phyloP scores from a whole-genome alignment of 495 filamentous ascomycete species.

The Penicillium flavigenum region DNA sequence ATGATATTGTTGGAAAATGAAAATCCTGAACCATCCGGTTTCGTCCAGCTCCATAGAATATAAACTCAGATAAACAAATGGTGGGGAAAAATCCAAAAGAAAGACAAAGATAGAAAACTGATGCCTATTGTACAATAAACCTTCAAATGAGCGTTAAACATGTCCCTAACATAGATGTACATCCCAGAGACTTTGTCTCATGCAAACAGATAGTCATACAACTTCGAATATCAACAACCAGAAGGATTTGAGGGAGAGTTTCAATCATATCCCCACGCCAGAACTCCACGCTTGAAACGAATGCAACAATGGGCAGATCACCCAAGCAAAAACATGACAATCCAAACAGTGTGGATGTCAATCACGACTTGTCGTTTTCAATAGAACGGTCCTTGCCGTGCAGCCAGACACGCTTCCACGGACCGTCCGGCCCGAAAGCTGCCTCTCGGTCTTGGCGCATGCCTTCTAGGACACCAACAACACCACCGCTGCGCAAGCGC shows the following conservation, averaged over 20 bases:
- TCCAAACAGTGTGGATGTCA: not conserved
- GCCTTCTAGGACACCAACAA: conserved; percentile 82
- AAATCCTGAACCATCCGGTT: not conserved
- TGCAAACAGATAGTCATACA: conserved; percentile 12
- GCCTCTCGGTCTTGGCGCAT: conserved; percentile 69
- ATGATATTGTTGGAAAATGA: not conserved
- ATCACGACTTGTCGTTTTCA: conserved; percentile 30
- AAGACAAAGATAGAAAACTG: conserved; percentile 2
- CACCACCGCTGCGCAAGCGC: conserved; percentile 74
- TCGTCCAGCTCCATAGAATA: not conserved
- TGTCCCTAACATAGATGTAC: conserved; percentile 26
- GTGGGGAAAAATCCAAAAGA: not conserved
- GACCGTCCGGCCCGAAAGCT: conserved; percentile 43
- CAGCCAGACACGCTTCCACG: conserved; percentile 51
- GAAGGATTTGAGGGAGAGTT: conserved; percentile 27
- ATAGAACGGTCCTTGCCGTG: conserved; percentile 32
- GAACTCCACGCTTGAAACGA: conserved; percentile 38
- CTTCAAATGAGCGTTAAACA: conserved; percentile 1
- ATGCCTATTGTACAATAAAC: conserved; percentile 30
- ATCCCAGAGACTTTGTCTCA: conserved; percentile 5
- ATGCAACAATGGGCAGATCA: conserved; percentile 14
- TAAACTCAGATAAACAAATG: not conserved
- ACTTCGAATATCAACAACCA: not conserved
- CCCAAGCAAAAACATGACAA: conserved; percentile 1
- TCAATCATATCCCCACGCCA: conserved; percentile 28